Evolutionary conservation across 495 filamentous ascomycete species (phyloP), one percentile per base, ranked within the genome.

Genomic region (Cercophora sp.): DNA sequence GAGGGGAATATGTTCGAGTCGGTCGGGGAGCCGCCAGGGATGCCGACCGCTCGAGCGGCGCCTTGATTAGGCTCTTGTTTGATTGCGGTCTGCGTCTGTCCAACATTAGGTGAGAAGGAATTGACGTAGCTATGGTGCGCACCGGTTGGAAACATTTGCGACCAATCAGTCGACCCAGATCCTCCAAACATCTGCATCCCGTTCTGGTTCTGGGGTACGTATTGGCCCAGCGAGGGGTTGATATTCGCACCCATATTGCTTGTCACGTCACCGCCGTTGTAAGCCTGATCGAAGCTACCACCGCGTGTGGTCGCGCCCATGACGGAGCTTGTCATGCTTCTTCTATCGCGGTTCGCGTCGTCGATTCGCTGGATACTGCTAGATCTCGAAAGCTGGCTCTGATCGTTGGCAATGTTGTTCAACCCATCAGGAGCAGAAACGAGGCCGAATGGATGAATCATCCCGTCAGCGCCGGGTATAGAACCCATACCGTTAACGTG

Each of bases 101-200:
- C 66, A 70, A 68, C 56, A 69, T 76, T 76, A 70, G 83, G 75
- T 68, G 79, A 79, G 66, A 79, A 81, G 55, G 72, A 65, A 74
- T 72, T 76, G 68, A 81, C 78, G 69, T 80, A 83, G 62, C 76
- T 71, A 67, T 83, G 72, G 56, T 82, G 78, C 60, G 77, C 73
- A 72, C 78, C 81, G 70, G 82, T 71, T 75, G 85, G 84, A 76
- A 85, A 88, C 78, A 87, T 83, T 60, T 82, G 76, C 55, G 84
- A 75, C 84, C 84, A 88, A 68, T 87, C 84, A 52, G 61, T 64
- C 66, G 69, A 62, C 62, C 66, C 66, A 34, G 70, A 69, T 64
- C 66, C 71, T 60, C 61, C 70, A 69, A 75, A 74, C 69, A 77
- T 72, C 25, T 70, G 74, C 70, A 77, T 71, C 48, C 76, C 78